Base-by-base conservation (phyloP, 148 eudicot species). In the Amaranthus palmeri region DNA sequence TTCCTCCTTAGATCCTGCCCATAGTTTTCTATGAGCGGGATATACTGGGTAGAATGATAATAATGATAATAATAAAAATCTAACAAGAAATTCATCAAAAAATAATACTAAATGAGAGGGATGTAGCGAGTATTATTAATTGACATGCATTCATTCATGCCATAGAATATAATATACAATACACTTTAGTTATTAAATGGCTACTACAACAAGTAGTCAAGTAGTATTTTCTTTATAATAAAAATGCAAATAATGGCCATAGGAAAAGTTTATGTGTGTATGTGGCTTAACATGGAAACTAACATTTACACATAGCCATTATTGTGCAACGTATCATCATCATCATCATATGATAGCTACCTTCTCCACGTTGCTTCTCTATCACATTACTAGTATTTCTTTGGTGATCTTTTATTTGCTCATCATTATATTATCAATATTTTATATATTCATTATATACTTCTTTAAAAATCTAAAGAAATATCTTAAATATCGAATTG, bases 301-400 rank as follows among this genome's bases (percentile, higher is more conserved):
- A 65, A 65, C 54, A 54, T 72, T 52, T 63, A 62, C 61, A 72
- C 17, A 15, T 42, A 53, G 3, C 72, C 36, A 43, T 68, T 4
- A 54, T 53, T 68, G 72, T 54, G 72, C 61, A 53, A 68, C 58
- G 41, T 25, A 0, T 67, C 36, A 25, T 25, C 36, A 25, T n/a
- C n/a, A 68, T 68, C 59, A 68, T 58, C 61, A 8, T 59, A 58
- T 71, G 74, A 61, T 71, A 71, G 65, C 74, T 47, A 58, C 44
- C 53, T 58, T 72, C 59, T 61, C 56, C 68, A 72, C 57, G 55
- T 61, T 72, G 75, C 68, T 62, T 25, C 47, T 50, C 44, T 72
- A 61, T 62, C 61, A 72, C 75, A 72, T 42, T 10, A n/a, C n/a
- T n/a, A n/a, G n/a, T n/a, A 62, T 61, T 54, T 65, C 54, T 65